Base-by-base conservation (phyloP, 164 flowering plant genomes). In the Brasenia schreberi region DNA sequence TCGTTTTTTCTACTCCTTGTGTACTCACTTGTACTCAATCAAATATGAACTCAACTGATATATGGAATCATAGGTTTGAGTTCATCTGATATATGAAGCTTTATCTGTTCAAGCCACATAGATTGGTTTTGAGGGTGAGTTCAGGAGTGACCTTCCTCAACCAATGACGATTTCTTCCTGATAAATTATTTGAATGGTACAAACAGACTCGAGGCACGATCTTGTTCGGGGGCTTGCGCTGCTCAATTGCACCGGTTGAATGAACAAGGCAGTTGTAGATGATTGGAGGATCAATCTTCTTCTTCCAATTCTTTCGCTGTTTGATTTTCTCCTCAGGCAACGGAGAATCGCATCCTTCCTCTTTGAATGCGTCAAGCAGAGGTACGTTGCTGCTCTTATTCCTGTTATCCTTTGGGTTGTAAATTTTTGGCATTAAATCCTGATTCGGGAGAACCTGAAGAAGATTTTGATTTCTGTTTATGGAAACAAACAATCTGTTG, bases 251-350 rank as follows among this genome's bases (percentile, higher is more conserved):
- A 83, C 97, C 5, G 97, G 98, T 70, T 97, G 97, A 18, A 93
- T 93, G 98, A 93, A 93, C 77, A 93, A 93, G 78, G 98, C 98
- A 4, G 72, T 90, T 66, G 94, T 90, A 43, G 98, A 93, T 78
- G 98, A 93, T 66, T 93, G 98, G 98, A 84, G 98, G 73, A 90
- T 90, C 76, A 90, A 87, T 77, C 80, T 93, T 11, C 64, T 93
- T 65, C 69, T 85, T 33, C 98, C 98, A 49, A 74, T 93, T 78
- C 87, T 93, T 68, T 86, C 76, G 96, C 62, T 93, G 39, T 12
- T 90, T 64, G 96, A 93, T 73, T 83, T 88, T 76, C 74, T 93
- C 65, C 62, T 93, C 63, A 88, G 78, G 72, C 98, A 87, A 77
- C 77, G 76, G 45, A 45, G 72, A 61, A 89, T 93, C 69, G 91